phyloP scores from a whole-genome alignment of 192 early-diverging fungal species.

The Oehlia diaphana region DNA sequence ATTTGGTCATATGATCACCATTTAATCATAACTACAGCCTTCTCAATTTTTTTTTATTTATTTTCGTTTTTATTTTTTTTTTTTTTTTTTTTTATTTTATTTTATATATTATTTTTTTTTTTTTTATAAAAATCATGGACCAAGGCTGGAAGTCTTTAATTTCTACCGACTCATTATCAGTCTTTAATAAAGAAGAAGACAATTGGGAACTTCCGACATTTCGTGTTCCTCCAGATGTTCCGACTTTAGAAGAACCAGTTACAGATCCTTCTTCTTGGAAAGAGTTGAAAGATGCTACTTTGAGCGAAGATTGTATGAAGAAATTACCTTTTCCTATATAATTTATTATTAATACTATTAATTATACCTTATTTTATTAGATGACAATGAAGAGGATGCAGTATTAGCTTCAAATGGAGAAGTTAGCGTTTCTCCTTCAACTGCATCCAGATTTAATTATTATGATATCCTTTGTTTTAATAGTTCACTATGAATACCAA shows the following conservation, averaged over 20 bases:
- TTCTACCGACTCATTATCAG: background rate
- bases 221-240: background rate
- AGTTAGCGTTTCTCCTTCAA: background rate
- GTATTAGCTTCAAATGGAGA: constrained; percentile 7
- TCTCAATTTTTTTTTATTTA: too few species aligned
- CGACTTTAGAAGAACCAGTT: background rate
- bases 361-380: background rate
- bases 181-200: constrained; percentile 20
- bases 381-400: constrained; percentile 7
- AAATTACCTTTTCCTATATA: background rate
- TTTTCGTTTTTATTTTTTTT: too few species aligned
- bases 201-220: background rate
- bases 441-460: background rate
- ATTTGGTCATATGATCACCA: too few species aligned
- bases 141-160: constrained; percentile 1
- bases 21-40: too few species aligned
- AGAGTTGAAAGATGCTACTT: background rate
- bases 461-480: constrained; percentile 19
- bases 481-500: too few species aligned
- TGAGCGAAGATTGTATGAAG: constrained; percentile 1
- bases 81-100: too few species aligned
- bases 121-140: background rate
- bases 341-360: background rate
- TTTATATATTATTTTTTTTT: too few species aligned
- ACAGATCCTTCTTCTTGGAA: constrained; percentile 15